Conservation (phyloP, 2,329 filamentous ascomycete genomes). For the Phaeosphaeria sp. region DNA sequence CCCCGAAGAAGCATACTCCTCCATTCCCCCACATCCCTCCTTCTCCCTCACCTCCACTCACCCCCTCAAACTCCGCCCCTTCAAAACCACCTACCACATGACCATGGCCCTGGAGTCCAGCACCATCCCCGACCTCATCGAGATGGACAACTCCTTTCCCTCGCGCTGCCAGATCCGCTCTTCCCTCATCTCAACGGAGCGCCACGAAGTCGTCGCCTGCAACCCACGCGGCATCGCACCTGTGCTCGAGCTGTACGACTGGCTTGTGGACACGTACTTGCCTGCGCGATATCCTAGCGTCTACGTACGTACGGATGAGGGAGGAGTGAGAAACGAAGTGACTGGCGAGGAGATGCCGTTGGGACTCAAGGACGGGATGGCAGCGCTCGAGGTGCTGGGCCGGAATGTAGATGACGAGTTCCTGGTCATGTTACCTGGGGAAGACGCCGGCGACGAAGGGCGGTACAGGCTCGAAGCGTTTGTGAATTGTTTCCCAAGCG, state of each 20-base stretch:
- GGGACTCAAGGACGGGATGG: conserved; percentile 39
- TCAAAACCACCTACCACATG: conserved; percentile 67
- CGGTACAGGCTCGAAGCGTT: conserved; percentile 65
- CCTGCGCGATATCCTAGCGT: conserved; percentile 63
- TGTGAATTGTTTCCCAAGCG: conserved; percentile 62
- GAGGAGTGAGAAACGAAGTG: conserved; percentile 52
- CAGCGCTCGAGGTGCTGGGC: conserved; percentile 57
- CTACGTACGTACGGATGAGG: conserved; percentile 50
- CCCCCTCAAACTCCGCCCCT: conserved; percentile 62
- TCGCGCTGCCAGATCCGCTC: conserved; percentile 59
- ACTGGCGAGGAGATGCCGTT: conserved; percentile 54
- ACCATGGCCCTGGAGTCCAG: conserved; percentile 67
- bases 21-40: conserved; percentile 54
- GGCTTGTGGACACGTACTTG: conserved; percentile 61
- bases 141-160: conserved; percentile 66
- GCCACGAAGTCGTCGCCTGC: conserved; percentile 48
- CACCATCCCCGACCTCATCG: conserved; percentile 61
- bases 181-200: conserved; percentile 54
- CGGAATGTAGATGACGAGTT: conserved; percentile 66
- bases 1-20: conserved; percentile 44
- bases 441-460: conserved; percentile 25
- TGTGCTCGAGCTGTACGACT: conserved; percentile 64
- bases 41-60: conserved; percentile 60
- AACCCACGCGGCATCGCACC: conserved; percentile 52
- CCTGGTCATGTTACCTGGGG: conserved; percentile 60